These are phyloP conservation scores for Geranomyces michiganensis DNA, from an alignment of 192 early-diverging fungal species.

Conservation along the genomic window DNA sequence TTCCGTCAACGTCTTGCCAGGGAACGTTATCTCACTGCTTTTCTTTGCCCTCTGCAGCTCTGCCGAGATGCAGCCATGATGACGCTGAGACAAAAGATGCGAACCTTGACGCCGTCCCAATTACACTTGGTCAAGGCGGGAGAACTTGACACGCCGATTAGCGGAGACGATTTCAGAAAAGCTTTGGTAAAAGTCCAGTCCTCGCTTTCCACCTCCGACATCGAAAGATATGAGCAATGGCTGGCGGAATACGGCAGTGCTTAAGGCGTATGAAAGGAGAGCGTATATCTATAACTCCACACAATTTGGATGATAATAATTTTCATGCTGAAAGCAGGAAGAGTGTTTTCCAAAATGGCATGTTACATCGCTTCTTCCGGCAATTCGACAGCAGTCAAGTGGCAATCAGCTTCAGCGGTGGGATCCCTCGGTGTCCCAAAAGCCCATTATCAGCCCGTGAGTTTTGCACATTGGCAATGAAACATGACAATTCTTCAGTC, in stretches of 20 bases:
- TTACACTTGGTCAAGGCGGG: slow-evolving; percentile 49
- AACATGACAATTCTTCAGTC: too few species aligned
- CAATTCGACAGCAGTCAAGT: too few species aligned
- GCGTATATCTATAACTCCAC: too few species aligned
- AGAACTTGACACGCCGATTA: slow-evolving; percentile 43
- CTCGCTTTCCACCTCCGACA: slow-evolving; percentile 48
- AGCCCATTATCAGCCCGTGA: too few species aligned
- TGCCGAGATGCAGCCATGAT: slow-evolving; percentile 57
- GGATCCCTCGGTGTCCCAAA: too few species aligned
- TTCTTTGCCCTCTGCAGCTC: slow-evolving; percentile 31
- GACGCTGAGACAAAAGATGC: slow-evolving; percentile 55
- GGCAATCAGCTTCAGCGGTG: too few species aligned
- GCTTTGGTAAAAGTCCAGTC: slow-evolving; percentile 56
- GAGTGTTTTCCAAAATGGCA: too few species aligned
- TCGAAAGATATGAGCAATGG: slow-evolving; percentile 60
- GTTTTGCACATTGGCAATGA: too few species aligned
- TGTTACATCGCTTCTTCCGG: too few species aligned
- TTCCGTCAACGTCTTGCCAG: background rate
- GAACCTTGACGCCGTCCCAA: slow-evolving; percentile 52
- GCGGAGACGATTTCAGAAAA: slow-evolving; percentile 47
- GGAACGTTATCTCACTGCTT: background rate
- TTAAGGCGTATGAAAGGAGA: background rate
- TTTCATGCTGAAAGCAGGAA: too few species aligned
- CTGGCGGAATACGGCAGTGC: slow-evolving; percentile 55
- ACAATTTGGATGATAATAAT: too few species aligned